Percentiles rank a stretch among this genome's conserved stretches.
These are phyloP conservation scores for Botrytis fabae DNA, from an alignment of 2,329 filamentous ascomycete genomes.

Conservation along the genomic window DNA sequence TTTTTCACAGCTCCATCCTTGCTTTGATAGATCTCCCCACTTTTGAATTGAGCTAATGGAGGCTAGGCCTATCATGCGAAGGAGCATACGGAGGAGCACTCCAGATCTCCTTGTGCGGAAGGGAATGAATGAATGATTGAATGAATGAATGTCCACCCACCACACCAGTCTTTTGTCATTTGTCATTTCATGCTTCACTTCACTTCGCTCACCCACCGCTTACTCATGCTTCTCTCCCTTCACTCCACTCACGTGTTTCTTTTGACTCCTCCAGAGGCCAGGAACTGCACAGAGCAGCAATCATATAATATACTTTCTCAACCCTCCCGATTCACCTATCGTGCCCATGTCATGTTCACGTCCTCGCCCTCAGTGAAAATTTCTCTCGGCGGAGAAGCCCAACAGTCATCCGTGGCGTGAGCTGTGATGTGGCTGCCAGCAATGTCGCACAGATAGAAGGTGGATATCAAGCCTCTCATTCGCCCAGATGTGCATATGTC, in stretches of 20 bases:
- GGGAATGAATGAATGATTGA: background rate
- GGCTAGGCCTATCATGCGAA: background rate
- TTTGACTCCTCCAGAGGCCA: background rate
- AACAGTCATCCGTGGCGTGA: constrained; percentile 8
- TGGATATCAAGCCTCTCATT: background rate
- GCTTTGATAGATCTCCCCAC: background rate
- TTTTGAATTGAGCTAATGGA: background rate
- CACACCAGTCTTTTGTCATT: background rate
- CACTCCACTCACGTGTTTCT: background rate
- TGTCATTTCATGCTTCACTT: background rate
- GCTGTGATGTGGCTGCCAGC: constrained; percentile 19
- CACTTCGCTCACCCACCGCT: background rate
- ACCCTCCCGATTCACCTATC: background rate
- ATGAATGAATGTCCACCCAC: background rate
- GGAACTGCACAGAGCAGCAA: background rate
- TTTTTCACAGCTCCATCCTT: background rate
- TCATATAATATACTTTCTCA: background rate
- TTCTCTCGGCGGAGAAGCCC: background rate
- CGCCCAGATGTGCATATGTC: background rate
- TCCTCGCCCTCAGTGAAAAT: background rate
- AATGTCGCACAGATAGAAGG: constrained; percentile 14
- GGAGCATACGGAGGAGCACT: background rate
- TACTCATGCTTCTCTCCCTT: background rate
- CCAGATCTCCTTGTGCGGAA: background rate
- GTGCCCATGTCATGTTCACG: too few species aligned